These are phyloP conservation scores for Fusarium citri DNA, from an alignment of 2,329 filamentous ascomycete genomes.

Conservation along the genomic window DNA sequence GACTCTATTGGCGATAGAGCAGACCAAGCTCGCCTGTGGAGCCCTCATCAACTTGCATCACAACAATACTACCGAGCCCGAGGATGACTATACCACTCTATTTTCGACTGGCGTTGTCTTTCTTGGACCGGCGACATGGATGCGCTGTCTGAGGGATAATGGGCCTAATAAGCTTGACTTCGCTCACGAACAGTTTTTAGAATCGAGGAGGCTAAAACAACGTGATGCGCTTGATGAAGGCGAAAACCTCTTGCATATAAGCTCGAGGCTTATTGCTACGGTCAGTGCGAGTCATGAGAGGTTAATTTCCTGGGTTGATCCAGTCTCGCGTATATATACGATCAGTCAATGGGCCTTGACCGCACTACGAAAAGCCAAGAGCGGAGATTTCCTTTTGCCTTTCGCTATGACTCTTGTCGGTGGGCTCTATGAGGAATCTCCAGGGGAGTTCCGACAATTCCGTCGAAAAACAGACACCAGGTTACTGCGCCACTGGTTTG, in stretches of 20 bases:
- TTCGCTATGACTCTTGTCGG: background rate
- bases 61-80: rapidly evolving
- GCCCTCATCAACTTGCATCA: background rate
- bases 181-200: background rate
- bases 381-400: too few relatives aligned
- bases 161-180: background rate
- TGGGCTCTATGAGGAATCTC: background rate
- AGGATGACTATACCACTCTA: rapidly evolving
- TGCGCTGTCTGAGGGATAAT: background rate
- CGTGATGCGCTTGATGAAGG: rapidly evolving
- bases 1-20: too few relatives aligned
- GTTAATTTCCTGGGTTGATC: background rate
- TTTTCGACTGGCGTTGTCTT: background rate
- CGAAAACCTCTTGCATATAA: background rate
- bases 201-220: background rate
- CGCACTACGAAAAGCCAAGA: too few relatives aligned
- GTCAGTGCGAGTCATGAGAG: rapidly evolving
- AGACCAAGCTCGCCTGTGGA: rapidly evolving
- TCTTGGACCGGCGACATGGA: background rate
- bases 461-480: rapidly evolving
- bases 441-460: rapidly evolving
- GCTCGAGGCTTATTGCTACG: rapidly evolving
- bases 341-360: background rate
- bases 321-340: background rate
- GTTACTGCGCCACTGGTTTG: background rate